A percentile compares a stretch with the other conserved stretches of the same genome.
These are phyloP conservation scores for Apiospora marii DNA, from an alignment of 2,329 filamentous ascomycete species.

Conservation along the genomic window DNA sequence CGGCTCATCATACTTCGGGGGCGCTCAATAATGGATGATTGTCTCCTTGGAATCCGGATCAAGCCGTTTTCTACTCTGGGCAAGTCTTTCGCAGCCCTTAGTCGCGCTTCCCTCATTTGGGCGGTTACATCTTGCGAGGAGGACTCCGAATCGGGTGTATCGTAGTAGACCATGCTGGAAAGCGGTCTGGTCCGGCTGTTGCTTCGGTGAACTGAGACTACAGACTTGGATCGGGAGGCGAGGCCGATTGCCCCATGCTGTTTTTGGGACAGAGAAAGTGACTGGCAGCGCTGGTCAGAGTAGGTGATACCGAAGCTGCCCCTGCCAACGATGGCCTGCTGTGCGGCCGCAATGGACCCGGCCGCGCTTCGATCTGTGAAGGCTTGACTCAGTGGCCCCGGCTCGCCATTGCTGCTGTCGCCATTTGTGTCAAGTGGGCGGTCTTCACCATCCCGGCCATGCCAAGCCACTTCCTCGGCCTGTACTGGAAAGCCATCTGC, in stretches of 20 bases:
- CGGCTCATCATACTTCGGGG: slow-evolving; percentile 17
- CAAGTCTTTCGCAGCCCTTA: neutral
- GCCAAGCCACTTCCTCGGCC: slow-evolving; percentile 9
- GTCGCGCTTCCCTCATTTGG: neutral
- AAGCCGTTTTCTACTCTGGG: slow-evolving; percentile 7
- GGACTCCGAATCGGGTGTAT: neutral
- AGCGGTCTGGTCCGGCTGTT: neutral
- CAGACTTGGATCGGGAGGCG: slow-evolving; percentile 7
- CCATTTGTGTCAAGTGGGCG: neutral
- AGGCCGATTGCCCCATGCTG: neutral
- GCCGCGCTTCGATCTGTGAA: slow-evolving; percentile 7
- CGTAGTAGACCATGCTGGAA: neutral
- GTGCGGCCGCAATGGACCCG: slow-evolving; percentile 9
- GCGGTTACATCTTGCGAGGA: neutral
- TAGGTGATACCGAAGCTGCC: neutral
- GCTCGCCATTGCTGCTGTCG: neutral
- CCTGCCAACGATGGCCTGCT: slow-evolving; percentile 14
- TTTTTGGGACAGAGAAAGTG: neutral
- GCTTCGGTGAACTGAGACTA: neutral
- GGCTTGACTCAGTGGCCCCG: neutral
- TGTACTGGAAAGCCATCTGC: slow-evolving; percentile 5
- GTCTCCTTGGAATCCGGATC: slow-evolving; percentile 3
- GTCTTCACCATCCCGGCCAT: neutral
- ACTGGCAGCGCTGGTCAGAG: neutral
- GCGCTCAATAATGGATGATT: neutral